Evolutionary conservation across 192 early-diverging fungal genomes (phyloP), one percentile per base, ranked within the genome.

Genomic region (Glomus cerebriforme): DNA sequence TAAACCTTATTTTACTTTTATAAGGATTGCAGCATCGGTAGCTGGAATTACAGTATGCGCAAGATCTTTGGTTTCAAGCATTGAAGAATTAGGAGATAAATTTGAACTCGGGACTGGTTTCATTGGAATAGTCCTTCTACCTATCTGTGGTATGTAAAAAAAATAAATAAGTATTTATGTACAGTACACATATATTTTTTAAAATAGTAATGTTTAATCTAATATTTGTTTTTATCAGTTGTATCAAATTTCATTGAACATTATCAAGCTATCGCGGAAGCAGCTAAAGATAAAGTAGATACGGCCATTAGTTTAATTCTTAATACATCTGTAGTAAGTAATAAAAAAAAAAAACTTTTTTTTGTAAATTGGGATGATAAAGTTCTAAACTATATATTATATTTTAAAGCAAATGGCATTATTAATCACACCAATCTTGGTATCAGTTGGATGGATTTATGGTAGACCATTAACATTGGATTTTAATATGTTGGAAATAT

Each of bases 41-140:
- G 85, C 88, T 3, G 82, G 92, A 22, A 90, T 95, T 7, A 91
- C 92, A 5, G 82, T 95, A 32, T 94, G 89, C 66, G 93, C 95
- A 26, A 91, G 93, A 73, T 90, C 89, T 73, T 86, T 97, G 4
- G 94, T 97, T 6, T 87, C 85, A 62, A 90, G 86, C 26, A 91
- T 96, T 66, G 93, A 95, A 79, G 83, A 87, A 2, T 43, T 95
- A n/a, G 92, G 92, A 8, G 79, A 89, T 67, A 71, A 80, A 26
- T 93, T 87, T 85, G 81, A 88, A 72, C 83, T 98, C 26, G 89
- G 84, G 58, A 85, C 95, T 73, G 92, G 92, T n/a, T 99, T 99
- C 88, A 94, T 99, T 26, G 97, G 97, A 19, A 92, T 98, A 78
- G 92, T 99, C 27, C 79, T 99, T 32, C 72, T 99, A 37, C 96